Conservation (phyloP, 805 yeast species). For the Blastobotrys terrestris region DNA sequence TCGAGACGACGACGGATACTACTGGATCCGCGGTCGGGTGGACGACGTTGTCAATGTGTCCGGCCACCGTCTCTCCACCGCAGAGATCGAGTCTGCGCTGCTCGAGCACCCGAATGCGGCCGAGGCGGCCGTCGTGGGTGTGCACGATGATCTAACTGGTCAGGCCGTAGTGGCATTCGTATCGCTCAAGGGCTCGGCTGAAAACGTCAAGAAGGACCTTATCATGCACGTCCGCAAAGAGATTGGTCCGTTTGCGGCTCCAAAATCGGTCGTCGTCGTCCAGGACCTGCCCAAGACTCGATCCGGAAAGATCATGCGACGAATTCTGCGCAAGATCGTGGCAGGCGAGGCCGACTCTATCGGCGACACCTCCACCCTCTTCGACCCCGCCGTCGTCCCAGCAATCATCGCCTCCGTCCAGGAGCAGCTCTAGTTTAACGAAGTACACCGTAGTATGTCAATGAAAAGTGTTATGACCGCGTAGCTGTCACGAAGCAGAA, state of each 20-base stretch:
- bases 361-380: conserved; percentile 86
- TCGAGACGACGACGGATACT: conserved; percentile 91
- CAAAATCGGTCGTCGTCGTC: conserved; percentile 76
- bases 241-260: conserved; percentile 93
- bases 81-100: conserved; percentile 93
- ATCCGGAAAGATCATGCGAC: conserved; percentile 98
- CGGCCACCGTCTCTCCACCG: conserved; percentile 97
- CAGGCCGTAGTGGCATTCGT: conserved; percentile 97
- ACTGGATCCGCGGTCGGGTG: conserved; percentile 97
- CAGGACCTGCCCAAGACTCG: conserved; percentile 96
- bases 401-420: conserved; percentile 62
- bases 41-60: conserved; percentile 98
- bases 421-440: conserved; percentile 1
- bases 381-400: conserved; percentile 80
- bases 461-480: background rate
- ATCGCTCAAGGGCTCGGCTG: conserved; percentile 57
- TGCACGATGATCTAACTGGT: conserved; percentile 91
- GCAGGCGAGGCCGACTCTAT: conserved; percentile 88
- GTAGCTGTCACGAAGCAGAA: background rate
- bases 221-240: conserved; percentile 84
- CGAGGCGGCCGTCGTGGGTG: conserved; percentile 96
- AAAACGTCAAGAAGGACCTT: conserved; percentile 50
- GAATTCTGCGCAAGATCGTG: conserved; percentile 88
- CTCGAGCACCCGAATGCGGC: conserved; percentile 73
- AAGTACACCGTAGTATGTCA: background rate